Conservation (phyloP, 352 stramenopile genomes). For the Pythium oligandrum region DNA sequence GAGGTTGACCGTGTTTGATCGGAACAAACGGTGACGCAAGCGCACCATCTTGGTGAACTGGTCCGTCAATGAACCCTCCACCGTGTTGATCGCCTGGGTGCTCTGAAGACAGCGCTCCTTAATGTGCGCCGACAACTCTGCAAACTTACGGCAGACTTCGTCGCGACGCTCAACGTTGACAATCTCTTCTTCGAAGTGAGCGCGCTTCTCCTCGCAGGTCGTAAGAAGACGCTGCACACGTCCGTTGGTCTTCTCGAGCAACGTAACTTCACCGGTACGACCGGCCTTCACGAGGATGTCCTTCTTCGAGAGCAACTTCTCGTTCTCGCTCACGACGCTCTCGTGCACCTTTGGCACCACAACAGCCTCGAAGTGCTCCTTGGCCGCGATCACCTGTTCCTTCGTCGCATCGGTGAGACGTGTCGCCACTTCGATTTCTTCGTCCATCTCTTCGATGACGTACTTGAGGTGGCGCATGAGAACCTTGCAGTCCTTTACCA, state of each 20-base stretch:
- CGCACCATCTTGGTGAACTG: conserved; percentile 79
- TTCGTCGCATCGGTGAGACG: conserved; percentile 72
- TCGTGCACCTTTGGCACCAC: conserved; percentile 71
- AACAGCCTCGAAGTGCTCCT: conserved; percentile 64
- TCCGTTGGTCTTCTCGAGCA: conserved; percentile 72
- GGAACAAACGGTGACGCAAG: conserved; percentile 66
- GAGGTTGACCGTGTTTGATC: conserved; percentile 41
- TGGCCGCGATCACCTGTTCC: conserved; percentile 56
- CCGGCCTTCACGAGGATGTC: conserved; percentile 51
- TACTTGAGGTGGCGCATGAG: conserved; percentile 88
- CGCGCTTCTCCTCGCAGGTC: conserved; percentile 67
- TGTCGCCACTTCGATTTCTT: conserved; percentile 74
- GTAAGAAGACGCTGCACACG: conserved; percentile 65
- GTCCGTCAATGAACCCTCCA: conserved; percentile 68
- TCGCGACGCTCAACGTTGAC: conserved; percentile 72
- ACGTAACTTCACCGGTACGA: conserved; percentile 45
- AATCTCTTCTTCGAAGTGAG: conserved; percentile 72
- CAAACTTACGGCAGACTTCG: conserved; percentile 73
- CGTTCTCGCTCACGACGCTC: conserved; percentile 63
- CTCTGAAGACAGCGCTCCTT: conserved; percentile 72
- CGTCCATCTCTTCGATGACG: conserved; percentile 84
- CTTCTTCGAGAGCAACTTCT: conserved; percentile 83
- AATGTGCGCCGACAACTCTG: conserved; percentile 59
- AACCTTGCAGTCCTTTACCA: conserved; percentile 85
- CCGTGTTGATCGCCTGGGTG: conserved; percentile 75